Evolutionary conservation across 2,329 filamentous ascomycete species (phyloP), one percentile per base, ranked within the genome.

Genomic region (Lasiodiplodia sp.): DNA sequence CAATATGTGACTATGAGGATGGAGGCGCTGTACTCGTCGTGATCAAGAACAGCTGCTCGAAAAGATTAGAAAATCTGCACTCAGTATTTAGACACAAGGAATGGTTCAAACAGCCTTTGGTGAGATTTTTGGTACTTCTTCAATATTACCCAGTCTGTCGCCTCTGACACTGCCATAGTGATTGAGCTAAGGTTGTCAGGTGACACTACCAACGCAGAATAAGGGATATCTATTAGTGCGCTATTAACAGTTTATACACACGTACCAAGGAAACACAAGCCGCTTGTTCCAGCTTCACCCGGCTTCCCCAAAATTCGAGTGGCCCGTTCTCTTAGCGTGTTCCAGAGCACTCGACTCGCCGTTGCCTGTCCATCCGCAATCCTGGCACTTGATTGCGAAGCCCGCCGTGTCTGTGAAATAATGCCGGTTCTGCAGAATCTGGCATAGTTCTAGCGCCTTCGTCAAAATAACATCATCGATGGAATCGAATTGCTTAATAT

Each of bases 401-500:
- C 90, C 90, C 25, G 91, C 87, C 0, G 93, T 97, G 77, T 97
- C 93, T 0, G 94, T 97, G 74, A 89, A 97, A 77, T 98, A 98
- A 77, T 96, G 88, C 69, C 86, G 89, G 65, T 88, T 85, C 72
- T 90, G 86, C 49, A 98, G 83, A 70, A 91, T 77, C 51, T 74
- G 79, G 70, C 83, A 86, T n/a, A 86, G 75, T 70, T 85, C 77
- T 56, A 78, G 73, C 0, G 94, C 90, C 69, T 86, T 89, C 18
- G 86, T 82, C 38, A 90, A 71, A 2, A 88, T 82, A 6, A 85
- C 79, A 5, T 85, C 82, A 70, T 90, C 87, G 3, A 79, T 78
- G 0, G 86, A 79, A 68, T 89, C 85, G 66, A 97, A 88, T 0
- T 96, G 87, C 73, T 91, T 91, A n/a, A 90, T 87, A 76, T 98